Conservation (phyloP, 2,329 filamentous ascomycete species). For the Magnaporthiopsis rhizophila region DNA sequence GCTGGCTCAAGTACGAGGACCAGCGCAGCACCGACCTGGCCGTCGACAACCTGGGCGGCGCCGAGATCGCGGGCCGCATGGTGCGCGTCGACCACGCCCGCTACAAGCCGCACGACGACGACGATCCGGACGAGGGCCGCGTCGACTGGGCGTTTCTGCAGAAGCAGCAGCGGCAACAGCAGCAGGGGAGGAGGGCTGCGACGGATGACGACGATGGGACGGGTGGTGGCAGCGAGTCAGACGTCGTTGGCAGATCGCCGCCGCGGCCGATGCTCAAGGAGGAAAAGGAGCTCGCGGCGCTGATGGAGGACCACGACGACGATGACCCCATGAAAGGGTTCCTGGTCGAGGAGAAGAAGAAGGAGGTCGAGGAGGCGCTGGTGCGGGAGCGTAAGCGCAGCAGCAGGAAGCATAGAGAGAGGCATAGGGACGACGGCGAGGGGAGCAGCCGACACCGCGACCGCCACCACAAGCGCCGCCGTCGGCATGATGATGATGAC, state of each 20-base stretch:
- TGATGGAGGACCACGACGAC: conserved; percentile 78
- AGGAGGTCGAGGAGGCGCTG: conserved; percentile 69
- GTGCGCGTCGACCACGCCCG: conserved; percentile 86
- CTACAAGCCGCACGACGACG: conserved; percentile 82
- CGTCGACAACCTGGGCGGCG: conserved; percentile 89
- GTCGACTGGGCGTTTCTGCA: conserved; percentile 53
- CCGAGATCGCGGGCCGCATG: conserved; percentile 70
- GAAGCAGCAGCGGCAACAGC: no score
- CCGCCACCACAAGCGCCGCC: conserved; percentile 37
- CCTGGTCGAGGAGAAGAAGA: conserved; percentile 82
- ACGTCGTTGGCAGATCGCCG: conserved; percentile 31
- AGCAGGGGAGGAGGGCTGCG: conserved; percentile 27
- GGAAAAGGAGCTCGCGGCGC: conserved; percentile 66
- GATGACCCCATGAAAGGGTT: conserved; percentile 97
- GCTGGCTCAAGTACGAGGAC: conserved; percentile 96
- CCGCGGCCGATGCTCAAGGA: conserved; percentile 63
- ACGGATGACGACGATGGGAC: neutral
- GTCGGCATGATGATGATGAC: conserved; percentile 24
- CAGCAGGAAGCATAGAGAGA: conserved; percentile 28
- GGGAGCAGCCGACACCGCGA: conserved; percentile 21
- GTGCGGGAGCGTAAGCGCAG: conserved; percentile 43
- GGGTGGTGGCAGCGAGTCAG: conserved; percentile 30
- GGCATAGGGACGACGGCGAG: conserved; percentile 11
- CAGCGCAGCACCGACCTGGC: conserved; percentile 92
- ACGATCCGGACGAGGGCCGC: conserved; percentile 51